These are phyloP conservation scores for Erigeron philadelphicus DNA, from an alignment of 140 eudicot genomes.

Conservation along the genomic window DNA sequence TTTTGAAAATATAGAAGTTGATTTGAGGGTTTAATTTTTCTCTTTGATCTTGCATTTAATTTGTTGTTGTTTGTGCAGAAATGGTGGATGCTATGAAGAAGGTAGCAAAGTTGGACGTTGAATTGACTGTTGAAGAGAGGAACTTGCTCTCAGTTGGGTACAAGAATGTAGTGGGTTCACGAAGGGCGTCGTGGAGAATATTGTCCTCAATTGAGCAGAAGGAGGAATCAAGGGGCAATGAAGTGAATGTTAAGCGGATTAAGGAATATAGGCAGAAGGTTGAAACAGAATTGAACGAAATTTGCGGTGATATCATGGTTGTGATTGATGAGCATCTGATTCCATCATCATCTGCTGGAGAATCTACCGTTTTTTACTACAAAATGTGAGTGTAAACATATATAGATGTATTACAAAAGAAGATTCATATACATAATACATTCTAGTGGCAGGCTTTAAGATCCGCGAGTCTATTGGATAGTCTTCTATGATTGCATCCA, in stretches of 20 bases:
- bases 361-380: constrained; percentile 64
- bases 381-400: constrained; percentile 41
- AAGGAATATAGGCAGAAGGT: constrained; percentile 60
- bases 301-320: constrained; percentile 54
- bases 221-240: constrained; percentile 58
- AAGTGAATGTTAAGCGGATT: constrained; percentile 51
- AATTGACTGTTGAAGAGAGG: constrained; percentile 62
- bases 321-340: constrained; percentile 64
- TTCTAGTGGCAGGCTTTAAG: not conserved
- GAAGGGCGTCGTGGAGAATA: constrained; percentile 68
- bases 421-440: not conserved
- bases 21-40: not conserved
- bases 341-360: constrained; percentile 58
- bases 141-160: constrained; percentile 63
- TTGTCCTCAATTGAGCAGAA: constrained; percentile 64
- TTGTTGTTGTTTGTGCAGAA: constrained; percentile 34
- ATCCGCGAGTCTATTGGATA: not conserved
- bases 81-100: constrained; percentile 73
- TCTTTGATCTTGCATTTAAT: constrained; percentile 11
- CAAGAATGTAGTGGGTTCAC: constrained; percentile 59
- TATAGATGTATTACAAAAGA: not conserved
- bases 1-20: constrained; percentile 3
- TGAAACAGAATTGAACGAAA: constrained; percentile 43
- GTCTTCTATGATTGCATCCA: constrained; percentile 1
- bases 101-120: constrained; percentile 56